Conservation (phyloP, 257 asterid genomes). For the Solanum infundibuliforme region DNA sequence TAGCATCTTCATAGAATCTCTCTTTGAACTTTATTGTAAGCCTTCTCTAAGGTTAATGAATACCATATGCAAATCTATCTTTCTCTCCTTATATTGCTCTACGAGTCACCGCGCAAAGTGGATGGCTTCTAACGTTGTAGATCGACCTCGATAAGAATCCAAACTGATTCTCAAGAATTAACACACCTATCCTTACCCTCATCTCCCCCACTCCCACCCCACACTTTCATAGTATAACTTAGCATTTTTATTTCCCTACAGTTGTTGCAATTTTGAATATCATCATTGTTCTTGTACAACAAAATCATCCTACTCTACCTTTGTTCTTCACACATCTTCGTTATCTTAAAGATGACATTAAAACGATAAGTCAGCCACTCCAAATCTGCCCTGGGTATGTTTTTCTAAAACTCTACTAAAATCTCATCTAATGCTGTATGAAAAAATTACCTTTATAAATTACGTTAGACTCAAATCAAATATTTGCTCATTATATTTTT, state of each 20-base stretch:
- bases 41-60: not conserved
- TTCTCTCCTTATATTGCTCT: not conserved
- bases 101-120: not conserved
- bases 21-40: accelerated
- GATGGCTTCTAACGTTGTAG: not conserved
- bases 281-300: not conserved
- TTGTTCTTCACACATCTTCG: not conserved
- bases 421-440: not conserved
- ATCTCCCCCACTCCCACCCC: not conserved
- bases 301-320: not conserved
- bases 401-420: not conserved
- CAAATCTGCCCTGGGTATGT: accelerated
- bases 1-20: not conserved
- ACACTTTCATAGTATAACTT: not conserved
- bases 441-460: not conserved
- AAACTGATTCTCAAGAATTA: not conserved
- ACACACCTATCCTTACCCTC: not conserved
- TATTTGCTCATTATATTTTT: not conserved
- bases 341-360: not conserved
- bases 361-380: not conserved
- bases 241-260: not conserved
- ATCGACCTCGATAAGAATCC: not conserved
- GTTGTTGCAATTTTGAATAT: not conserved
- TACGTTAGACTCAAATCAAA: not conserved
- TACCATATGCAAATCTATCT: not conserved